Evolutionary conservation across 2,329 filamentous ascomycete genomes (phyloP), one percentile per base, ranked within the genome.

Genomic region (Fonsecaea multimorphosa): DNA sequence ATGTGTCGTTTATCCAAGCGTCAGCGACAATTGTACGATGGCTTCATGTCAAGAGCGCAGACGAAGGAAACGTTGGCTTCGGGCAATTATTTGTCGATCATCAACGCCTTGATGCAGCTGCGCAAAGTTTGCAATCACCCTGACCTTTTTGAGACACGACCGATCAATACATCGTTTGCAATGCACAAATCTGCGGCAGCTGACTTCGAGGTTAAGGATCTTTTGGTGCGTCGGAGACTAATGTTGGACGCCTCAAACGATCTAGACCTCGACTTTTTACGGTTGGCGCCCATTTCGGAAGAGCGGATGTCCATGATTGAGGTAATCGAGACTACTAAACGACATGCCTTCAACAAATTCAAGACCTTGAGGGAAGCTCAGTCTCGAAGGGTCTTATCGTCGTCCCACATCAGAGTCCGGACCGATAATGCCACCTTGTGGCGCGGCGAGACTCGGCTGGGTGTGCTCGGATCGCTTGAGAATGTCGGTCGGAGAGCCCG

Each of bases 121-220:
- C 89, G 95, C 56, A 97, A 98, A 77, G 96, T 99, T 58, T 99
- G 95, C 84, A 99, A 99, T 72, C 95, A 99, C 75, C 96, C 95
- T 0, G 95, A 99, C 78, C 84, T 99, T 8, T 99, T 99, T 73
- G 91, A 98, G 72, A 96, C 96, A 65, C 88, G 95, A 16, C 93
- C 93, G 0, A 98, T 99, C 73, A 95, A 96, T 79, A 99, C 94
- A 0, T 98, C 95, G 0, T 96, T 97, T 77, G 92, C 93, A 2
- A 96, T 98, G 90, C 84, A 87, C 29, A 90, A 85, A 69, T 96
- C 93, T 2, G 88, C 92, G 2, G 82, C 89, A 8, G 87, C 90
- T 1, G 87, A 90, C 38, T 98, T 89, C 73, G 88, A 90, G 71
- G 82, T 86, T 59, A 91, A 89, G 34, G 91, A 96, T 68, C 80